Conservation (phyloP, 805 yeast genomes). For the Brettanomyces bruxellensis region DNA sequence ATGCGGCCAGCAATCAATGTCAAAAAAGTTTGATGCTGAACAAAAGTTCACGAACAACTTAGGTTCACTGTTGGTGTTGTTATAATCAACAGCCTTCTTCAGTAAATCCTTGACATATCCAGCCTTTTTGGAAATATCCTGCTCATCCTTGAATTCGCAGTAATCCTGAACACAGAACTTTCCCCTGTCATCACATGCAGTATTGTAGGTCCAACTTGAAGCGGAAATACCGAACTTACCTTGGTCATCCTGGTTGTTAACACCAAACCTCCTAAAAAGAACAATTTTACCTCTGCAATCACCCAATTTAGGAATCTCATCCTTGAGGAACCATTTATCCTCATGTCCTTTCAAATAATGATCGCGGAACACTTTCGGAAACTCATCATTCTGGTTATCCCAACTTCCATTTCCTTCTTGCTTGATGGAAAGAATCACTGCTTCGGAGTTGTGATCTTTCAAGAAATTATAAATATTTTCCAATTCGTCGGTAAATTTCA, state of each 20-base stretch:
- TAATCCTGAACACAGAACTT: conserved; percentile 60
- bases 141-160: conserved; percentile 48
- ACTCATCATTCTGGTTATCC: conserved; percentile 56
- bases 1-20: conserved; percentile 57
- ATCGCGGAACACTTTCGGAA: conserved; percentile 53
- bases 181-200: conserved; percentile 58
- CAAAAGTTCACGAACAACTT: conserved; percentile 66
- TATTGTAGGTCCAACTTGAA: conserved; percentile 55
- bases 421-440: conserved; percentile 59
- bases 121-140: conserved; percentile 49
- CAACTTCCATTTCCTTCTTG: conserved; percentile 61
- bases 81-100: conserved; percentile 37
- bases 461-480: conserved; percentile 53
- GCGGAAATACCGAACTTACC: conserved; percentile 57
- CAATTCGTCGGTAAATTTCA: conserved; percentile 41
- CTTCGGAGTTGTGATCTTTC: conserved; percentile 42
- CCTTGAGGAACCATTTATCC: conserved; percentile 52
- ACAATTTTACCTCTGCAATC: conserved; percentile 61
- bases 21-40: conserved; percentile 29
- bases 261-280: conserved; percentile 66
- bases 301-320: conserved; percentile 47
- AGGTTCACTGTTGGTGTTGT: conserved; percentile 33
- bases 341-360: conserved; percentile 39
- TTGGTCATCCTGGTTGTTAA: conserved; percentile 31
- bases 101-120: conserved; percentile 48